Base-by-base conservation (phyloP, 2,329 filamentous ascomycete genomes). In the Arthrobotrys iridis region DNA sequence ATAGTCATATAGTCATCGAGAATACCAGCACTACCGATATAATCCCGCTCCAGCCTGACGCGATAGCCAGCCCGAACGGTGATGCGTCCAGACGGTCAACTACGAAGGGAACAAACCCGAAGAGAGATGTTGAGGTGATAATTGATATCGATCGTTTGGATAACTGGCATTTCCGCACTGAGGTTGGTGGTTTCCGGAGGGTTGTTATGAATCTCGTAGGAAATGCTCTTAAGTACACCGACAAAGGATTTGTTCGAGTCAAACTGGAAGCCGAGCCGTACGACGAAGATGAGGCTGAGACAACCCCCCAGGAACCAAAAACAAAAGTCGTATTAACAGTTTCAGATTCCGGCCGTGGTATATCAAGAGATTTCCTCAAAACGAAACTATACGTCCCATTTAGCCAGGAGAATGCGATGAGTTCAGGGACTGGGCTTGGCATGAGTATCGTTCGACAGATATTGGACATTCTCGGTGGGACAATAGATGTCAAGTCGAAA, bases 341-440 rank as follows among this genome's bases (percentile, higher is more conserved):
- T 0, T 83, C 84, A 0, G 90, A 92, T 77, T 89, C 89, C 0
- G 90, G 90, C 0, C 85, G 85, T 46, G 90, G 90, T 0, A 92
- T 92, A 33, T 85, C 85, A 0, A 83, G 86, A 4, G 87, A 90
- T 7, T 92, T 88, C 77, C 81, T 91, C 8, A 83, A 85, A 15
- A 85, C 87, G 6, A 84, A 85, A 11, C 81, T 91, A 0, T 92
- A 89, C 79, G 87, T 85, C 0, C 87, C 89, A 0, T 91, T 91
- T 74, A 81, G 84, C 0, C 90, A 92, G 76, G 90, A 91, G 78
- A 85, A 90, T 52, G 81, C 83, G 0, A 80, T 91, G 0, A 83
- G 86, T 0, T 85, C 86, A 0, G 89, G 90, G 0, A 87, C 87
- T 0, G 89, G 90, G 0, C 82, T 92, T 0, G 90, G 90, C 0